Conservation (phyloP, 2,329 filamentous ascomycete genomes). For the Hypoxylon sp. region DNA sequence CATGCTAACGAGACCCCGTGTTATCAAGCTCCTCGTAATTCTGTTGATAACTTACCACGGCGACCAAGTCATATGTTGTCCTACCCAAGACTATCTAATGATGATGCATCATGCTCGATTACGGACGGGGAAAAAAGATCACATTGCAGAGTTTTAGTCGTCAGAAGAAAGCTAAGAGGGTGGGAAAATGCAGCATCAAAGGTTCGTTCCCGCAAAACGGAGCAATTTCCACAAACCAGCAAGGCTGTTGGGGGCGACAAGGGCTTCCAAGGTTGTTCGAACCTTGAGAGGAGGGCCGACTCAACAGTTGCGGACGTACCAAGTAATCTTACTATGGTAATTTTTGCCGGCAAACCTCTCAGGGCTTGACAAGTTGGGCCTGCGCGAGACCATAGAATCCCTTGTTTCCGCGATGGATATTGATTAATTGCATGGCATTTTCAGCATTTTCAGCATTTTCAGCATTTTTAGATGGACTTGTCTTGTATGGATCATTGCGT, state of each 20-base stretch:
- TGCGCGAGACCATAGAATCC: not conserved
- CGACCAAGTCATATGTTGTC: conserved; percentile 31
- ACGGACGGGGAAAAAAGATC: conserved; percentile 8
- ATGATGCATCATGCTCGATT: conserved; percentile 30
- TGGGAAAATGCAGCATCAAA: conserved; percentile 7
- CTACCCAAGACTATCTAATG: conserved; percentile 34
- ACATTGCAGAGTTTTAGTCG: not conserved
- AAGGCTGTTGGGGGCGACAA: conserved; percentile 11
- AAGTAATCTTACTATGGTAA: not conserved
- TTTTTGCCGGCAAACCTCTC: conserved; percentile 5
- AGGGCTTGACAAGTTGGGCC: conserved; percentile 2
- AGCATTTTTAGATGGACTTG: not conserved
- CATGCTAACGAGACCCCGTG: conserved; percentile 25
- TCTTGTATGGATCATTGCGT: not conserved
- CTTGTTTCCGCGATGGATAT: not conserved
- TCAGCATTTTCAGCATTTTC: too few relatives aligned
- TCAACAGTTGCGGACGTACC: conserved; percentile 16
- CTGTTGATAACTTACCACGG: conserved; percentile 15
- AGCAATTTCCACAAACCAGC: conserved; percentile 2
- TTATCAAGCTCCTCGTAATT: conserved; percentile 27
- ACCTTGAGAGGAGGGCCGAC: conserved; percentile 22
- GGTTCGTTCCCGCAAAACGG: not conserved
- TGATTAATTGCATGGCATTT: conserved; percentile 1
- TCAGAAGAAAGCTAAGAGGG: not conserved
- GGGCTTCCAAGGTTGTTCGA: conserved; percentile 13